These are phyloP conservation scores for Acorus gramineus DNA, from an alignment of 106 monocot species.

Conservation along the genomic window DNA sequence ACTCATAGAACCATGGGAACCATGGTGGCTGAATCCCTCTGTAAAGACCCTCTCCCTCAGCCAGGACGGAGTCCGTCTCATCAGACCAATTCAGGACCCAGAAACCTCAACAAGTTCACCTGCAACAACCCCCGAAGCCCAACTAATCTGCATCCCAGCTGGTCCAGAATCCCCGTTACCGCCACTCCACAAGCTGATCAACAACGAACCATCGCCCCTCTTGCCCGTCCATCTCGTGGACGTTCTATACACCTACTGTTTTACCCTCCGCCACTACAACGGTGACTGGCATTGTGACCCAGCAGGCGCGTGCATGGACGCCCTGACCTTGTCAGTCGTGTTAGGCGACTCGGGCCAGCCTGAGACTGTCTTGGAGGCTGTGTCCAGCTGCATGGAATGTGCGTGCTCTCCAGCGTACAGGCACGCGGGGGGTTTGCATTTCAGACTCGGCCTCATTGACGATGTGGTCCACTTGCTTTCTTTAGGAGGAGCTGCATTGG, in stretches of 20 bases:
- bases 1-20: conserved; percentile 86
- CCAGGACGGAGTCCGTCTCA: conserved; percentile 54
- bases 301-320: conserved; percentile 52
- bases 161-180: conserved; percentile 68
- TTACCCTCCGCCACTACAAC: conserved; percentile 80
- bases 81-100: conserved; percentile 29
- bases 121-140: conserved; percentile 8
- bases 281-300: conserved; percentile 88
- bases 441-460: conserved; percentile 56
- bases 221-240: conserved; percentile 74
- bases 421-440: conserved; percentile 55
- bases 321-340: conserved; percentile 50
- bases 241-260: conserved; percentile 77
- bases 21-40: conserved; percentile 82
- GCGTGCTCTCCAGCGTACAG: conserved; percentile 57
- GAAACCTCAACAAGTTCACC: not conserved
- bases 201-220: conserved; percentile 48
- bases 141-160: conserved; percentile 41
- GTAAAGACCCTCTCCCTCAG: conserved; percentile 52
- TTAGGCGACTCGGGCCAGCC: conserved; percentile 41
- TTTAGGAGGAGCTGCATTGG: conserved; percentile 40
- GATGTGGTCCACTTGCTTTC: conserved; percentile 50
- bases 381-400: conserved; percentile 57
- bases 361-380: conserved; percentile 52
- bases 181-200: conserved; percentile 38